A percentile compares a stretch with the other conserved stretches of the same genome.
Evolutionary conservation across 805 yeast genomes (phyloP).

Genomic region (Starmerella sirachaensis): DNA sequence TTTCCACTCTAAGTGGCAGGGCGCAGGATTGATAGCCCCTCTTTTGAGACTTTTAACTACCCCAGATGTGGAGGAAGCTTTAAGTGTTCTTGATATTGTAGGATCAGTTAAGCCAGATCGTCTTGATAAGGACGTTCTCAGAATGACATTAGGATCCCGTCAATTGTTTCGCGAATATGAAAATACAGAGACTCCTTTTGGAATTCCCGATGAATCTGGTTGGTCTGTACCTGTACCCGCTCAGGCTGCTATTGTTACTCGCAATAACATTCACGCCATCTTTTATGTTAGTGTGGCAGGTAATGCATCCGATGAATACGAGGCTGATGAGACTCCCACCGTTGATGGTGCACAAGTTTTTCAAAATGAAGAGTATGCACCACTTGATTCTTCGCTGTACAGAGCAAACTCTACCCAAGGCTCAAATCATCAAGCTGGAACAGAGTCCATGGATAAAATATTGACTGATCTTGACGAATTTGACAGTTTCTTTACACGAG

Average conservation of each 20-base stretch:
- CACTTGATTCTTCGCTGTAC: conserved; percentile 1
- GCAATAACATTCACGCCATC: conserved; percentile 92
- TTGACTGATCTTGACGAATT: conserved; percentile 24
- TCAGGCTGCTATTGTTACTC: conserved; percentile 71
- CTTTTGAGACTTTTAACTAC: conserved; percentile 66
- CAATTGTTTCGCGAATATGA: conserved; percentile 71
- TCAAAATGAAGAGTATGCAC: conserved; percentile 24
- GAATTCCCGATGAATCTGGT: conserved; percentile 88
- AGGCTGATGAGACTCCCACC: neutral
- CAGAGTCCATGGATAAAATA: conserved; percentile 23
- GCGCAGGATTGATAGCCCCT: conserved; percentile 92
- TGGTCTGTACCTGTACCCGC: conserved; percentile 98
- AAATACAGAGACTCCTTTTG: conserved; percentile 78
- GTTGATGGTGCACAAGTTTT: conserved; percentile 8
- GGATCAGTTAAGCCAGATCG: conserved; percentile 78
- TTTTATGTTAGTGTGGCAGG: conserved; percentile 44
- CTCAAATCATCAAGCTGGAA: conserved; percentile 10
- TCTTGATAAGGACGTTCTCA: conserved; percentile 77
- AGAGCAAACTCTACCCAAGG: conserved; percentile 7
- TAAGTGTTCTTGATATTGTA: conserved; percentile 81
- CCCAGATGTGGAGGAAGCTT: conserved; percentile 76
- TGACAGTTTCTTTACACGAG: conserved; percentile 23
- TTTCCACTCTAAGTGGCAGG: conserved; percentile 58
- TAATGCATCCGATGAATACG: conserved; percentile 2
- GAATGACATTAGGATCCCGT: conserved; percentile 81